Conservation (phyloP, 23 red algal species). For the Rhodosorus marinus region DNA sequence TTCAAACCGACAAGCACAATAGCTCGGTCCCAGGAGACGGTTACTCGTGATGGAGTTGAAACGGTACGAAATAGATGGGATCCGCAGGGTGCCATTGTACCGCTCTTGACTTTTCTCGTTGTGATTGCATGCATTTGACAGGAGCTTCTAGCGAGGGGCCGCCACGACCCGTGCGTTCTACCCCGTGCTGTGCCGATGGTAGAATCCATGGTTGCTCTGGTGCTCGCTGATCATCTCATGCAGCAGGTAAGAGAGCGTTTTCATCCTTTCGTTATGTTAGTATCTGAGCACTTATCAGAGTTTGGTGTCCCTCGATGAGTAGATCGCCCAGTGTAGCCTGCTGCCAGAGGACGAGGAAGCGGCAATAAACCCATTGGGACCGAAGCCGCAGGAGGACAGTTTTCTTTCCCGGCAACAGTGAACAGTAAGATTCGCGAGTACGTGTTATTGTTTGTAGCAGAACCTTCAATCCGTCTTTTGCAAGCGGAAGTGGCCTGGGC, state of each 20-base stretch:
- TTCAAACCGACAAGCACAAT: slow-evolving; percentile 97
- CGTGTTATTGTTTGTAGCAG: too few relatives aligned
- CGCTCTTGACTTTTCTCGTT: not conserved
- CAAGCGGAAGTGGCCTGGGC: too few relatives aligned
- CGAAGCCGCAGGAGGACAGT: slow-evolving; percentile 15
- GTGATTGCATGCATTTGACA: too few relatives aligned
- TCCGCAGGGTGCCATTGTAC: not conserved
- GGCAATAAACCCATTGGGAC: slow-evolving; percentile 48
- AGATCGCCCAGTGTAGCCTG: slow-evolving; percentile 37
- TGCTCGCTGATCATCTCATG: slow-evolving; percentile 81
- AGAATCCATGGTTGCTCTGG: slow-evolving; percentile 88
- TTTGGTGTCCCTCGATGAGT: too few relatives aligned
- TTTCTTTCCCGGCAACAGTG: too few relatives aligned
- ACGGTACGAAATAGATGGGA: too few relatives aligned
- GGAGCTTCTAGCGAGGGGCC: slow-evolving; percentile 64
- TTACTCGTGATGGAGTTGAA: slow-evolving; percentile 67
- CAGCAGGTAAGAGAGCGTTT: slow-evolving; percentile 48
- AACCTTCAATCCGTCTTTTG: too few relatives aligned
- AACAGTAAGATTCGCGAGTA: too few relatives aligned
- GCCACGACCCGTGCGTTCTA: slow-evolving; percentile 94
- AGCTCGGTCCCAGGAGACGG: slow-evolving; percentile 60
- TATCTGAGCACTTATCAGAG: too few relatives aligned
- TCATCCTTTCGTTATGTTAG: too few relatives aligned
- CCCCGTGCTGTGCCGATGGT: slow-evolving; percentile 96
- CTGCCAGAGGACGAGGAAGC: slow-evolving; percentile 12